phyloP scores from a whole-genome alignment of 306 rosid genomes.

The Geum urbanum region DNA sequence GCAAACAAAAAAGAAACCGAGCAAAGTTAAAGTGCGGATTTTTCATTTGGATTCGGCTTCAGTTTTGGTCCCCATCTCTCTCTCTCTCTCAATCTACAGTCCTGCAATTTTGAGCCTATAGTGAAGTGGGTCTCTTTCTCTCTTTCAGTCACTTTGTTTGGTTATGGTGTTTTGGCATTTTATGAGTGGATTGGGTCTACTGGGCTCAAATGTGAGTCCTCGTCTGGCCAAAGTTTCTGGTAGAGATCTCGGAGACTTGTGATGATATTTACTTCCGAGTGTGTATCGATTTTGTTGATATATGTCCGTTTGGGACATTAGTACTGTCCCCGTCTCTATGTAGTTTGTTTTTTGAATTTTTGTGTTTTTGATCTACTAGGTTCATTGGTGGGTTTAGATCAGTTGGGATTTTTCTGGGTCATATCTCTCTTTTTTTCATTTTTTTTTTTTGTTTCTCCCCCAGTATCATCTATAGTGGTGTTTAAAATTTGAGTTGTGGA shows the following conservation, averaged over 20 bases:
- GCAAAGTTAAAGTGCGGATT: slow-evolving; percentile 29
- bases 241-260: slow-evolving; percentile 29
- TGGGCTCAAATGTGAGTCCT: slow-evolving; percentile 26
- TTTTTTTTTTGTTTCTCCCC: slow-evolving; percentile 9
- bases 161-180: slow-evolving; percentile 34
- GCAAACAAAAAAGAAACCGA: slow-evolving; percentile 24
- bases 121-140: slow-evolving; percentile 29
- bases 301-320: slow-evolving; percentile 1
- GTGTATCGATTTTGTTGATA: not conserved
- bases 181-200: slow-evolving; percentile 25
- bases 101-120: slow-evolving; percentile 34
- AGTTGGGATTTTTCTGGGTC: slow-evolving; percentile 15
- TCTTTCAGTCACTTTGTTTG: slow-evolving; percentile 19
- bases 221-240: slow-evolving; percentile 34
- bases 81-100: slow-evolving; percentile 3
- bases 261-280: not conserved
- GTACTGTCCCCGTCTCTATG: slow-evolving; percentile 6
- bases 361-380: slow-evolving; percentile 19
- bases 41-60: slow-evolving; percentile 37
- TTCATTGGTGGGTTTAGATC: slow-evolving; percentile 31
- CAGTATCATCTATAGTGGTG: slow-evolving; percentile 19
- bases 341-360: not conserved
- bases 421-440: no score
- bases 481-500: slow-evolving; percentile 28
- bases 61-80: slow-evolving; percentile 22